Conservation (phyloP, 495 filamentous ascomycete species). For the Neurospora cerealis region DNA sequence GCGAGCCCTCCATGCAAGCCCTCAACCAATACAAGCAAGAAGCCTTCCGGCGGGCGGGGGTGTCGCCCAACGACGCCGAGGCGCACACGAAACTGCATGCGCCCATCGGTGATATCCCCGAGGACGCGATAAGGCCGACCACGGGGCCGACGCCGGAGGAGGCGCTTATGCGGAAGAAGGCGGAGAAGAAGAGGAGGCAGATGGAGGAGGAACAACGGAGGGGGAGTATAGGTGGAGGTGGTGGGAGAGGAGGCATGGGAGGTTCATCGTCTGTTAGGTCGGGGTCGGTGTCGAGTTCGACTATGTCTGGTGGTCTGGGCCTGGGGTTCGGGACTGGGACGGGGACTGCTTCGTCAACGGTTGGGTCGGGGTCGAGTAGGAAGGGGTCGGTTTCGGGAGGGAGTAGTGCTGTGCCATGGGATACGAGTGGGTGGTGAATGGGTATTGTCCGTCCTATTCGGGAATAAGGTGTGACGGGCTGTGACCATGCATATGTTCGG, state of each 20-base stretch:
- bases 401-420: not conserved
- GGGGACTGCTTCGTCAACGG: not conserved
- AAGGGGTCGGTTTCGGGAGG: not conserved
- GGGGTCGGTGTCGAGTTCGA: not conserved
- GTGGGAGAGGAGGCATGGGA: not conserved
- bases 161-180: conserved; percentile 14
- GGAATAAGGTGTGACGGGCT: not conserved
- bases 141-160: conserved; percentile 25
- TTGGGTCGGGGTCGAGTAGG: conserved; percentile 4
- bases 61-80: conserved; percentile 18
- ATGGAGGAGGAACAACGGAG: not conserved
- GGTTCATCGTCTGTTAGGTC: not conserved
- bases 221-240: not conserved
- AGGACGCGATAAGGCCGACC: conserved; percentile 22
- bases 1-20: conserved; percentile 32
- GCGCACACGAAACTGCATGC: conserved; percentile 24
- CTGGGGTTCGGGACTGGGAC: not conserved
- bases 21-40: conserved; percentile 30
- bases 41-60: conserved; percentile 23
- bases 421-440: not conserved
- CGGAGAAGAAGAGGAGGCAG: conserved; percentile 9
- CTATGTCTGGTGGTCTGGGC: not conserved
- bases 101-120: conserved; percentile 26
- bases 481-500: not conserved
- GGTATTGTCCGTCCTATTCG: not conserved